Conservation (phyloP, 1,284 basidiomycete species). For the Meripilus lineatus region DNA sequence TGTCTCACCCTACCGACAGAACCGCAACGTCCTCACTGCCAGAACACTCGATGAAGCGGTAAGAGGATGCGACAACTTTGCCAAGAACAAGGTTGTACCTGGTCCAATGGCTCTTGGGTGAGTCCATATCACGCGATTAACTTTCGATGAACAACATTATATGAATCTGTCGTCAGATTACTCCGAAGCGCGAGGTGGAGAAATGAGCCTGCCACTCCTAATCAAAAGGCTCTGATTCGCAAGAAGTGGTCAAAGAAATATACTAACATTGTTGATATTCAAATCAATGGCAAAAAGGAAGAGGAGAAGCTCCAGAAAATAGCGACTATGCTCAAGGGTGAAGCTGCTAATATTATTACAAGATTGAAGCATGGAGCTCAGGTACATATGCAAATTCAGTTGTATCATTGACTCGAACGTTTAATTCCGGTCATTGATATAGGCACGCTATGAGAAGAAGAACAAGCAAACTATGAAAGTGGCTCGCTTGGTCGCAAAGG, state of each 20-base stretch:
- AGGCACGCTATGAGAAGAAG: slow-evolving; percentile 58
- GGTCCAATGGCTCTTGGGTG: slow-evolving; percentile 47
- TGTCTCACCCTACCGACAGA: slow-evolving; percentile 51
- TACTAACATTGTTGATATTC: not conserved
- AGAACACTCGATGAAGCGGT: slow-evolving; percentile 52
- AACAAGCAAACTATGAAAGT: slow-evolving; percentile 36
- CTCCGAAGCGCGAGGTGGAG: slow-evolving; percentile 75
- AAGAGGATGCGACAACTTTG: slow-evolving; percentile 67
- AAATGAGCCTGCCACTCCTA: slow-evolving; percentile 53
- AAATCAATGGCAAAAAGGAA: slow-evolving; percentile 5
- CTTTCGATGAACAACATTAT: not conserved
- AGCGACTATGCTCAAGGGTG: slow-evolving; percentile 61
- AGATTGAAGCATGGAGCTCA: slow-evolving; percentile 74
- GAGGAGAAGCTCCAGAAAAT: slow-evolving; percentile 9
- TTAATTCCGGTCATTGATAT: slow-evolving; percentile 2
- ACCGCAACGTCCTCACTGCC: slow-evolving; percentile 50
- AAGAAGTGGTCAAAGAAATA: slow-evolving; percentile 48
- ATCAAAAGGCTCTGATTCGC: slow-evolving; percentile 59
- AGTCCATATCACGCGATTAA: slow-evolving; percentile 1
- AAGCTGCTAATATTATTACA: slow-evolving; percentile 75
- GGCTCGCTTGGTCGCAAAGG: slow-evolving; percentile 36
- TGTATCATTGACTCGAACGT: not conserved
- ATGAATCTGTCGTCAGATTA: slow-evolving; percentile 37
- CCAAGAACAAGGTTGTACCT: slow-evolving; percentile 44
- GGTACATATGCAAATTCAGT: slow-evolving; percentile 33